phyloP scores from a whole-genome alignment of 2,329 filamentous ascomycete genomes.

The Epichloe gansuensis region DNA sequence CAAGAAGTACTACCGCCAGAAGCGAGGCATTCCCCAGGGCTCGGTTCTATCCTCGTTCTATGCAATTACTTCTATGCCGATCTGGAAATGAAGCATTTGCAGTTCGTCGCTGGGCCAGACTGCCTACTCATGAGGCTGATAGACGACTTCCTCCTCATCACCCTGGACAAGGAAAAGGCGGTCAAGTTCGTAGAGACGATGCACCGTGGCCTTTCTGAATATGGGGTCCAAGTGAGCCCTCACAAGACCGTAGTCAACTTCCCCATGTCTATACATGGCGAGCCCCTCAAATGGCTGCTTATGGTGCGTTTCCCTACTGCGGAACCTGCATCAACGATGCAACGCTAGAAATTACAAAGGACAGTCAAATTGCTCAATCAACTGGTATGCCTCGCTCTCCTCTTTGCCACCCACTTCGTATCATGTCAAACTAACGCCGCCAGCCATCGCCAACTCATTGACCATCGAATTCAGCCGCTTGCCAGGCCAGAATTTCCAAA shows the following conservation, averaged over 20 bases:
- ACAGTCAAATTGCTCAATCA: conserved; percentile 34
- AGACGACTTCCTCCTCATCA: conserved; percentile 89
- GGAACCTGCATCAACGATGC: conserved; percentile 63
- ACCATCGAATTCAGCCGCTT: conserved; percentile 64
- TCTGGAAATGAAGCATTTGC: conserved; percentile 58
- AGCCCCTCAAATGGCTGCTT: conserved; percentile 33
- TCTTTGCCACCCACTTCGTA: neutral
- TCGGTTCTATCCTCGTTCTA: conserved; percentile 72
- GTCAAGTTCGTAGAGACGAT: conserved; percentile 64
- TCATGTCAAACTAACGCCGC: neutral
- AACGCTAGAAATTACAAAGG: conserved; percentile 64
- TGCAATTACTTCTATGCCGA: conserved; percentile 96
- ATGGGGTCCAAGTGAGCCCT: conserved; percentile 66
- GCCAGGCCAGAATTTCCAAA: conserved; percentile 67
- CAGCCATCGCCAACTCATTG: conserved; percentile 51
- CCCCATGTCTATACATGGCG: conserved; percentile 44
- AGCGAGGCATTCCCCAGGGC: conserved; percentile 81
- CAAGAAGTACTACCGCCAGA: conserved; percentile 80
- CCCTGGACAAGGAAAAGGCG: conserved; percentile 54
- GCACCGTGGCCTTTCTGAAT: conserved; percentile 65
- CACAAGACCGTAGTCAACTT: conserved; percentile 83
- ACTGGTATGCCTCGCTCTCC: neutral
- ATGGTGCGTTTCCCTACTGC: conserved; percentile 70
- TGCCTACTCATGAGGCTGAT: conserved; percentile 70
- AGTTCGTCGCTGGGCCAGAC: conserved; percentile 46